These are phyloP conservation scores for Cercospora sojina DNA, from an alignment of 2,329 filamentous ascomycete genomes.

Conservation along the genomic window DNA sequence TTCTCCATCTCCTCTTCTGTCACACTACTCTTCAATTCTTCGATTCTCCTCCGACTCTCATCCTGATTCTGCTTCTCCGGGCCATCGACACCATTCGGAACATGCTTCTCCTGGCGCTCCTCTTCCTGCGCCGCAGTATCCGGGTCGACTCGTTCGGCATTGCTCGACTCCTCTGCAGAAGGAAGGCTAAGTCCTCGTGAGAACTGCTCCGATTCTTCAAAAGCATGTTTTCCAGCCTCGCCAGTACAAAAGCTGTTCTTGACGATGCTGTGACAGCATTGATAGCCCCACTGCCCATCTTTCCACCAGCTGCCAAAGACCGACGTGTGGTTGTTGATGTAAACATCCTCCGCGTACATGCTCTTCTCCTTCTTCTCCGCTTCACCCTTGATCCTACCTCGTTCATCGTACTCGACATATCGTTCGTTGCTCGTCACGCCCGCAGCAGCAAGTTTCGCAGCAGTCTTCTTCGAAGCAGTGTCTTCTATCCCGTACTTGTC, in stretches of 20 bases:
- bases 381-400: slow-evolving; percentile 83
- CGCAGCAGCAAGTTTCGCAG: slow-evolving; percentile 52
- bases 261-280: slow-evolving; percentile 87
- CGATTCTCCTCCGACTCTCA: slow-evolving; percentile 67
- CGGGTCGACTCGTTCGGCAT: slow-evolving; percentile 39
- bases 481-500: slow-evolving; percentile 80
- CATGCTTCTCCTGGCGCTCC: slow-evolving; percentile 41
- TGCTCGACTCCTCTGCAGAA: slow-evolving; percentile 27
- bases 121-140: slow-evolving; percentile 47
- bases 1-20: slow-evolving; percentile 83
- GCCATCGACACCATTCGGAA: slow-evolving; percentile 46
- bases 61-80: slow-evolving; percentile 45
- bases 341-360: slow-evolving; percentile 86
- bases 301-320: slow-evolving; percentile 99
- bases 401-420: slow-evolving; percentile 93
- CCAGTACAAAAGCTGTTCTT: slow-evolving; percentile 99
- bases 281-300: slow-evolving; percentile 92
- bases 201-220: slow-evolving; percentile 70
- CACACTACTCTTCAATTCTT: slow-evolving; percentile 75
- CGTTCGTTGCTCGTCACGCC: slow-evolving; percentile 76
- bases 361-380: slow-evolving; percentile 74
- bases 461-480: slow-evolving; percentile 57
- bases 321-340: slow-evolving; percentile 85
- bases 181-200: slow-evolving; percentile 49
- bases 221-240: slow-evolving; percentile 78